Evolutionary conservation across 139 green algal species (phyloP).

Genomic region (Tetraselmis chui): DNA sequence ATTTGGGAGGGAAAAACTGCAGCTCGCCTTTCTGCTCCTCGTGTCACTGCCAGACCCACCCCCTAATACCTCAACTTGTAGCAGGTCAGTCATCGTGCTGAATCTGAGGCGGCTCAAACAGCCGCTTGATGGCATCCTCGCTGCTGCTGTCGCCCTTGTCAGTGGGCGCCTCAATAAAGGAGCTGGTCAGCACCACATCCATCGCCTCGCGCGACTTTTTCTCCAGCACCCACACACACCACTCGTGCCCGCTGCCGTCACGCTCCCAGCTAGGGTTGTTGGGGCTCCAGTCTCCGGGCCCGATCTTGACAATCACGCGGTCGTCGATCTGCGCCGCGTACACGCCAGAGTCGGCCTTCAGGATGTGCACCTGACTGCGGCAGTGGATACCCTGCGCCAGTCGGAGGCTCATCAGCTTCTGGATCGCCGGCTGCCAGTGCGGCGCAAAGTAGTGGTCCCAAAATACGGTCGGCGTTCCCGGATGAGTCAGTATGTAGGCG

Average conservation of each 20-base stretch:
- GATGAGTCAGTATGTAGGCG: conserved; percentile 58
- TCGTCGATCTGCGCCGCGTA: conserved; percentile 42
- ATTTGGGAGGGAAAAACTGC: too few relatives aligned
- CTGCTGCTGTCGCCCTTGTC: too few relatives aligned
- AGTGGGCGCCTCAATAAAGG: neutral
- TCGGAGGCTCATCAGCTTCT: conserved; percentile 32
- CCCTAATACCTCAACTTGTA: too few relatives aligned
- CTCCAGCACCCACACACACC: conserved; percentile 31
- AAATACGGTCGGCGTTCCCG: conserved; percentile 44
- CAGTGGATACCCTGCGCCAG: conserved; percentile 31
- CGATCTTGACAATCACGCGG: conserved; percentile 27
- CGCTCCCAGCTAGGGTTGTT: conserved; percentile 25
- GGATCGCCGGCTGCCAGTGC: conserved; percentile 21
- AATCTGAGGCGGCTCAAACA: neutral
- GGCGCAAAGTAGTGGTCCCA: conserved; percentile 47
- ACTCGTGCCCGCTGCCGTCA: conserved; percentile 32
- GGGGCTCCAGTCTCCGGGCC: conserved; percentile 14
- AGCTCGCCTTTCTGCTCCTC: too few relatives aligned
- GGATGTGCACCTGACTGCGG: conserved; percentile 33
- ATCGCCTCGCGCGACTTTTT: neutral
- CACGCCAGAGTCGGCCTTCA: conserved; percentile 23
- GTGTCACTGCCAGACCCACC: too few relatives aligned
- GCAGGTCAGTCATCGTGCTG: neutral
- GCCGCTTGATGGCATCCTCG: neutral
- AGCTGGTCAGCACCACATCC: neutral